These are phyloP conservation scores for Fusarium nelsonii DNA, from an alignment of 2,329 filamentous ascomycete genomes.

Conservation along the genomic window DNA sequence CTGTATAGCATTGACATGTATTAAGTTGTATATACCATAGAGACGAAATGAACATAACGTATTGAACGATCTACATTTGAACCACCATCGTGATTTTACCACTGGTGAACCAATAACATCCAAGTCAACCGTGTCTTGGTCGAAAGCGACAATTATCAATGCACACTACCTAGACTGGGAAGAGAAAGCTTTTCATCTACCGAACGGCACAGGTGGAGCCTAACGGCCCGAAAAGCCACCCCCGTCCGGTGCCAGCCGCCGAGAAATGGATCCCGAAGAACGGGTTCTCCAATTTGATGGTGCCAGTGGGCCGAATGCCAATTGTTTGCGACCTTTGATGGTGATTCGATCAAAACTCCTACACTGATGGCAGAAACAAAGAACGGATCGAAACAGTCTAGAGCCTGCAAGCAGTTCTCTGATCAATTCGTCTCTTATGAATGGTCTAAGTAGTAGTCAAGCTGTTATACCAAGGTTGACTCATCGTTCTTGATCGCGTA, in stretches of 20 bases:
- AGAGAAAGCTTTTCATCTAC: neutral
- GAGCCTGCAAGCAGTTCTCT: neutral
- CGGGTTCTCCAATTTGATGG: neutral
- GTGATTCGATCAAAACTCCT: no score
- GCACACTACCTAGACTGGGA: neutral
- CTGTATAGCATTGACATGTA: slow-evolving; percentile 9
- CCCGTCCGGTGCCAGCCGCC: neutral
- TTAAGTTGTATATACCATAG: slow-evolving; percentile 17
- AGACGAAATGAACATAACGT: slow-evolving; percentile 15
- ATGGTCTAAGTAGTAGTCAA: fast-evolving
- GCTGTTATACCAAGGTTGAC: neutral
- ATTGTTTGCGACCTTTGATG: no score
- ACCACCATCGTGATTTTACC: neutral
- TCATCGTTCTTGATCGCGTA: neutral
- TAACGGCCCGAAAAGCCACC: slow-evolving; percentile 5
- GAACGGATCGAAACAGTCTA: no score
- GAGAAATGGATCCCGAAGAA: neutral
- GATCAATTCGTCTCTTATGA: neutral
- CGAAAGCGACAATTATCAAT: neutral
- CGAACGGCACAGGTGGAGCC: neutral
- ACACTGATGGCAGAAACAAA: no score
- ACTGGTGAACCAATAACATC: neutral
- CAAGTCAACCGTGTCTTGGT: no score
- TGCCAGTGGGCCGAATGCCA: neutral
- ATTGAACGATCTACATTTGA: neutral